Percentiles rank a stretch among this genome's conserved stretches.
phyloP scores from a whole-genome alignment of 352 stramenopile genomes.

The Globisporangium parvum region DNA sequence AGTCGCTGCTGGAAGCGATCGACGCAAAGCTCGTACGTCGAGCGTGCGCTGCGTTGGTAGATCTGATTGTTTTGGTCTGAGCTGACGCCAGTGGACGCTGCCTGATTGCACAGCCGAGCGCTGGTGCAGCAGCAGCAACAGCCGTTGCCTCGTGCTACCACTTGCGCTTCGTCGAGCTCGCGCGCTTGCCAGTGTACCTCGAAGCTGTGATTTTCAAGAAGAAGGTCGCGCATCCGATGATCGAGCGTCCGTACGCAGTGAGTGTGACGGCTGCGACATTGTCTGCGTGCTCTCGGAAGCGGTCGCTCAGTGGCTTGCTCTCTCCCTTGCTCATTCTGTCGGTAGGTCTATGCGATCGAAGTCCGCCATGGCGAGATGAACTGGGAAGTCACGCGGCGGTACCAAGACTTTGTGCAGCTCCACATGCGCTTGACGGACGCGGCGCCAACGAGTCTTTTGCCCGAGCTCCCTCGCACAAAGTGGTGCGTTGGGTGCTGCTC shows the following conservation, averaged over 20 bases:
- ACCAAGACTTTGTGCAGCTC: slow-evolving; percentile 37
- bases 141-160: background rate
- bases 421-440: slow-evolving; percentile 20
- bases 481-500: slow-evolving; percentile 20
- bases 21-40: slow-evolving; percentile 18
- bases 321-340: background rate
- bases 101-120: slow-evolving; percentile 1
- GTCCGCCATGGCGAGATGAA: slow-evolving; percentile 27
- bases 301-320: background rate
- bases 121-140: background rate
- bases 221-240: slow-evolving; percentile 28
- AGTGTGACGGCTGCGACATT: background rate
- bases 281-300: background rate
- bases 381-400: slow-evolving; percentile 42
- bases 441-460: slow-evolving; percentile 10
- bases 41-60: too few species aligned
- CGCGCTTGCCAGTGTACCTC: slow-evolving; percentile 3
- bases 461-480: slow-evolving; percentile 28
- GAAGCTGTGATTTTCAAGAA: slow-evolving; percentile 22
- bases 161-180: background rate
- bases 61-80: background rate
- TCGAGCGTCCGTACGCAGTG: slow-evolving; percentile 39
- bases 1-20: slow-evolving; percentile 25
- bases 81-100: background rate
- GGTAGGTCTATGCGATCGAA: slow-evolving; percentile 39